phyloP scores from a whole-genome alignment of 73 alveolate genomes.

The Breviolum minutum region DNA sequence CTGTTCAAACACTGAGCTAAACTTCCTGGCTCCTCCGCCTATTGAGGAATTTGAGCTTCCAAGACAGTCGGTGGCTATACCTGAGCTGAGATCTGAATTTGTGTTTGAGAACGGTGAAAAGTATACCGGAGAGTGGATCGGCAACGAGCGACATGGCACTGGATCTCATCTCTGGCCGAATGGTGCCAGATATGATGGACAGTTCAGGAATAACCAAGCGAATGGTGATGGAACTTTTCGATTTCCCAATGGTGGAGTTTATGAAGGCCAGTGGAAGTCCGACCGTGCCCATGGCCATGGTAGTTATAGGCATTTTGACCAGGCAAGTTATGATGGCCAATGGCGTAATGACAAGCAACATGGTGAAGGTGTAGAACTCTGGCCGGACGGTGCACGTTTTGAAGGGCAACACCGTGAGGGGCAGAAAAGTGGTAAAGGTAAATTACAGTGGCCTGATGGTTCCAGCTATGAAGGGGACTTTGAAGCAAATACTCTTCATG shows the following conservation, averaged over 20 bases:
- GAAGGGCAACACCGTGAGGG: constrained; percentile 93
- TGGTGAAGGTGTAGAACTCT: constrained; percentile 68
- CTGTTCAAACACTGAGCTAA: constrained; percentile 53
- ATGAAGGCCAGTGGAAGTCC: constrained; percentile 86
- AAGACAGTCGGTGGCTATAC: not conserved
- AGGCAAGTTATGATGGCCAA: constrained; percentile 85
- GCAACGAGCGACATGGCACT: constrained; percentile 80
- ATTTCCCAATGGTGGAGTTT: constrained; percentile 67
- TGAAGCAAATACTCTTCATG: constrained; percentile 63
- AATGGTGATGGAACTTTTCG: constrained; percentile 66
- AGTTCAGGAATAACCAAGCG: constrained; percentile 79
- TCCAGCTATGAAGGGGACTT: constrained; percentile 83
- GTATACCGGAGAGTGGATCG: constrained; percentile 68
- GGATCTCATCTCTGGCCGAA: constrained; percentile 80
- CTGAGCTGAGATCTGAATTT: constrained; percentile 81
- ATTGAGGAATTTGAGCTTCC: not conserved
- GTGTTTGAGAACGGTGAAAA: constrained; percentile 64
- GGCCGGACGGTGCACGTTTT: constrained; percentile 92
- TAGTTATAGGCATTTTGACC: constrained; percentile 81
- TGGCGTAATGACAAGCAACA: constrained; percentile 94
- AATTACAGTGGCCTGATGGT: constrained; percentile 69
- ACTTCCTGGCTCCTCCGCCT: constrained; percentile 13
- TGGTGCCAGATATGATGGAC: constrained; percentile 87
- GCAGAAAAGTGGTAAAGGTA: constrained; percentile 83
- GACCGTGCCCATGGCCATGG: constrained; percentile 94